Evolutionary conservation across 2,329 filamentous ascomycete species (phyloP), one percentile per base, ranked within the genome.

Genomic region (Mycocentrospora acerina): DNA sequence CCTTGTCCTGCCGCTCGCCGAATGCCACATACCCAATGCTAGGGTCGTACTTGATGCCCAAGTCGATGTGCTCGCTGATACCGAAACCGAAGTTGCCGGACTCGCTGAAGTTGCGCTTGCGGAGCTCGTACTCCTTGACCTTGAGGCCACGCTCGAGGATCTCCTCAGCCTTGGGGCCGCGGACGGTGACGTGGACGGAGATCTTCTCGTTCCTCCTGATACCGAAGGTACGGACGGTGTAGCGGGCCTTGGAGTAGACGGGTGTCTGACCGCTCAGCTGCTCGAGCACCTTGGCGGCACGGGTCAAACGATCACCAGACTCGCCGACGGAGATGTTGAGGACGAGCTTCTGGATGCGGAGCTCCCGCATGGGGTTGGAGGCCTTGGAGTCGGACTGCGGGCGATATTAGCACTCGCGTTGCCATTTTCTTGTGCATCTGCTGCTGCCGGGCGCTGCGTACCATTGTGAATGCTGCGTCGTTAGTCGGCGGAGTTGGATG

Each of bases 71-170:
- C 81, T 98, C 93, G 80, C 82, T 90, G 82, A 98, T 98, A 81
- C 93, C 93, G 83, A 98, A 98, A 66, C 93, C 93, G 74, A 98
- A 98, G 61, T 67, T 65, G 74, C 93, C 93, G 60, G 91, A 97
- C 84, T 95, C 89, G 72, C 86, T 91, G 87, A 98, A 98, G 88
- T 98, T 98, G 78, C 88, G 86, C 85, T 93, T 95, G 79, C 89
- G 87, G 68, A 98, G 82, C 78, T 98, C 93, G 81, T 98, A 98
- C 80, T 98, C 93, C 90, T 98, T 98, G 85, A 98, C 93, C 86
- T 98, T 98, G 74, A 98, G 87, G 74, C 93, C 93, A 83, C 93
- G 91, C 88, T 98, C 93, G 71, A 98, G 86, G 70, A 98, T 98
- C 80, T 98, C 93, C 84, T 98, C 93, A 54, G 93, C 93, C 86